Percentiles rank a stretch among this genome's conserved stretches.
These are phyloP conservation scores for Thalassiosira exigua DNA, from an alignment of 352 stramenopile genomes.

Conservation along the genomic window DNA sequence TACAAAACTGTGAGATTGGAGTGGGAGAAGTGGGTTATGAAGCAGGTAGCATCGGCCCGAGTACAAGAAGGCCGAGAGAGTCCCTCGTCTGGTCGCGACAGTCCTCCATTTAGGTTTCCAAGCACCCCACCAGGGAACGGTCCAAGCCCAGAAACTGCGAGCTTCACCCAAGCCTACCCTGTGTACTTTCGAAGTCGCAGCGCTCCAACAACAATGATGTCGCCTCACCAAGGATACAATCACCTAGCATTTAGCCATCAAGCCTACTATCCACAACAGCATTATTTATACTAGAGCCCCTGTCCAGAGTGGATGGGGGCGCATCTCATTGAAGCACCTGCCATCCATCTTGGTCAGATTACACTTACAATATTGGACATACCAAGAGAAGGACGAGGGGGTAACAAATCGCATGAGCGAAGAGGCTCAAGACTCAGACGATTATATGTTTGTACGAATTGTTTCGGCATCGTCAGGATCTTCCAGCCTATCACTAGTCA, in stretches of 20 bases:
- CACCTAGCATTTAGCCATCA: background rate
- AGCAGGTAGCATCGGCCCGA: constrained; percentile 45
- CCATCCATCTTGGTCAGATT: no score
- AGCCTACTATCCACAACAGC: constrained; percentile 17
- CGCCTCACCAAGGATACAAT: constrained; percentile 20
- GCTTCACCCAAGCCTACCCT: constrained; percentile 4
- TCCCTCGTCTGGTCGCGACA: constrained; percentile 17
- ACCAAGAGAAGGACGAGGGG: no score
- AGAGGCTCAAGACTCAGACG: no score
- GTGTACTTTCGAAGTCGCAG: constrained; percentile 28
- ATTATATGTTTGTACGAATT: no score
- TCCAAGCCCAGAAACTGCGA: constrained; percentile 10
- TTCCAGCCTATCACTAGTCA: no score
- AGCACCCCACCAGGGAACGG: constrained; percentile 3
- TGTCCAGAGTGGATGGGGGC: no score
- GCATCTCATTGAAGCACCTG: no score
- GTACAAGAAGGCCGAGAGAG: constrained; percentile 35
- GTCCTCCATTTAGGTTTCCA: no score
- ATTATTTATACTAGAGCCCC: constrained; percentile 18
- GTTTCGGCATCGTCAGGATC: no score
- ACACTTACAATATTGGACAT: no score
- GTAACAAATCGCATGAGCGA: no score
- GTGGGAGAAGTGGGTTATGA: constrained; percentile 73
- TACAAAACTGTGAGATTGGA: constrained; percentile 73
- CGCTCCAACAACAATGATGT: constrained; percentile 23